Evolutionary conservation across 2,329 filamentous ascomycete species (phyloP), one percentile per base, ranked within the genome.

Genomic region (Cladosporium oxysporum): DNA sequence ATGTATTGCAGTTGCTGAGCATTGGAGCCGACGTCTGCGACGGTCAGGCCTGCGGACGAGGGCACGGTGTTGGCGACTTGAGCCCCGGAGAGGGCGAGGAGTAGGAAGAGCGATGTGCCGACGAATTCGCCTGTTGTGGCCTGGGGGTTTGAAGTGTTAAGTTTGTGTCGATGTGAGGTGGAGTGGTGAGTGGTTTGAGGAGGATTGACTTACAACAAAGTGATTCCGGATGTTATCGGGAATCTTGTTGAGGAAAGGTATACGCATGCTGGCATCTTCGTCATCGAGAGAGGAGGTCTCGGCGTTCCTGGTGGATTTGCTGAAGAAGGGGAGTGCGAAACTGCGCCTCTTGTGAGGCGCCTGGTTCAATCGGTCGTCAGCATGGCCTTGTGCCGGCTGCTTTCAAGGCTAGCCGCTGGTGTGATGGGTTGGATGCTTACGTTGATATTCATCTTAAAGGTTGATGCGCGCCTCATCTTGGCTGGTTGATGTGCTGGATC

Each of bases 91-190:
- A 82, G 77, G 18, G 80, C 80, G 62, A 82, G 80, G 74, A 77
- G 82, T 35, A 82, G 74, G 63, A 82, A 82, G 66, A 82, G 76
- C 8, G 79, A 77, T 0, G 80, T 82, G 29, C 80, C 80, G 8
- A 81, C 78, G 57, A 78, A 81, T 62, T 82, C 80, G 63, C 77
- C 77, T 47, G 66, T 66, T 64, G 73, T 70, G 29, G 75, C 50
- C 50, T 53, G 23, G 1, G 23, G 23, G 3, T 26, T 26, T 26
- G 1, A 26, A 26, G 23, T 3, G 23, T 26, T 26, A 26, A 26
- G 23, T 26, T 26, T 26, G 23, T 26, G 23, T 26, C 23, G 23
- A 26, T 26, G 23, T 26, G 23, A 10, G 14, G n/a, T 16, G 37
- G 5, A 37, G 1, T 5, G 2, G 37, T 41, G 5, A 41, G 37